These are phyloP conservation scores for Dioscorea zingiberensis DNA, from an alignment of 106 monocot species.

Conservation along the genomic window DNA sequence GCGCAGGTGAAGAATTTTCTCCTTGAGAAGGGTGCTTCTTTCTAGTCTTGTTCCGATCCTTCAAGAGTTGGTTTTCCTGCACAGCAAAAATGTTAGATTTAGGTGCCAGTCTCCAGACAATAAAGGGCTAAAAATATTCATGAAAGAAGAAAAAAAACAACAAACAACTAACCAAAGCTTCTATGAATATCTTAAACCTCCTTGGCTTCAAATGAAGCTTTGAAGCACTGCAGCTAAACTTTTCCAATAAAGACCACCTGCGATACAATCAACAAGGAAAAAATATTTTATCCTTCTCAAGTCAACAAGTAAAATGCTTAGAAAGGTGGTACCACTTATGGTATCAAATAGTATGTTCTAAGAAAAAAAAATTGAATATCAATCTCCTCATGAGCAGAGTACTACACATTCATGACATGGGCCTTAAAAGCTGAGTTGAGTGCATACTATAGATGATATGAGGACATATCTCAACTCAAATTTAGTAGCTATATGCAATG, in stretches of 20 bases:
- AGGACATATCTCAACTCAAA: too few relatives aligned
- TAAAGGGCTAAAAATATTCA: not conserved
- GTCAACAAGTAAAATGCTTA: too few relatives aligned
- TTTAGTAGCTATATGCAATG: too few relatives aligned
- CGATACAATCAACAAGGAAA: not conserved
- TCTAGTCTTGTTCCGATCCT: conserved; percentile 11
- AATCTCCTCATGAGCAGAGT: not conserved
- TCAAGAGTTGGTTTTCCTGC: conserved; percentile 80
- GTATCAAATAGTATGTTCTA: too few relatives aligned
- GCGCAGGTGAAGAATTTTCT: not conserved
- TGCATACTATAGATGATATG: too few relatives aligned
- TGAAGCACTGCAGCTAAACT: conserved; percentile 92
- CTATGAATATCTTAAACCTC: conserved; percentile 91
- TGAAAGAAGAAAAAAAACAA: conserved; percentile 3
- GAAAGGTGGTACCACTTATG: too few relatives aligned
- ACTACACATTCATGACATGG: too few relatives aligned
- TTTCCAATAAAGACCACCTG: conserved; percentile 99
- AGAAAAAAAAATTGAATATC: not conserved
- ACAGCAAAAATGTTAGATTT: not conserved
- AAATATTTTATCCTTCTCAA: too few relatives aligned
- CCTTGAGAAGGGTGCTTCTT: conserved; percentile 5
- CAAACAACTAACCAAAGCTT: conserved; percentile 66
- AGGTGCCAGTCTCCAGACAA: not conserved
- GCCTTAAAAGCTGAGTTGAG: too few relatives aligned
- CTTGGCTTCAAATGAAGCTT: conserved; percentile 94